phyloP scores from a whole-genome alignment of 1,284 basidiomycete species.

The Phaffia rhodozyma region DNA sequence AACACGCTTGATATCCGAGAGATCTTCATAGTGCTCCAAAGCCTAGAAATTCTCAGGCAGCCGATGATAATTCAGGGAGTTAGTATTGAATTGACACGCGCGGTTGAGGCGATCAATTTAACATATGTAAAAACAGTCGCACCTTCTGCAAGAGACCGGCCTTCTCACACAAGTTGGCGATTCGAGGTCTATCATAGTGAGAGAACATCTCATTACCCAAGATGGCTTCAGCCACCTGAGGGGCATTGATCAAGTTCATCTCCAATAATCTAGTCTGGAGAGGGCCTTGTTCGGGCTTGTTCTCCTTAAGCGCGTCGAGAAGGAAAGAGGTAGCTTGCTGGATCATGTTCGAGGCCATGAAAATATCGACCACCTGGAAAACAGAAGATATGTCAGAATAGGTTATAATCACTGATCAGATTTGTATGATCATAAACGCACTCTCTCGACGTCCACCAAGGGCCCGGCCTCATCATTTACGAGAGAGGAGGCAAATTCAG shows the following conservation, averaged over 20 bases:
- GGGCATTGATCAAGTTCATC: constrained; percentile 96
- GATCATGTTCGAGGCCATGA: constrained; percentile 99
- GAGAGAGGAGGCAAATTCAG: constrained; percentile 92
- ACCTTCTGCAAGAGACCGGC: constrained; percentile 89
- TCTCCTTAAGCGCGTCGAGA: constrained; percentile 97
- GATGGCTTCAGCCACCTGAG: constrained; percentile 98
- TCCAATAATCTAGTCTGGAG: constrained; percentile 93
- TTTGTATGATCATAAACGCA: constrained; percentile 30
- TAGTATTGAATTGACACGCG: not conserved
- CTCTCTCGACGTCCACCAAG: constrained; percentile 85
- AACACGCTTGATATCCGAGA: constrained; percentile 94
- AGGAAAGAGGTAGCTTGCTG: constrained; percentile 98
- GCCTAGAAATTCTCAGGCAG: constrained; percentile 47
- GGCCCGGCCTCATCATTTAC: constrained; percentile 89
- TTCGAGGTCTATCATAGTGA: constrained; percentile 89
- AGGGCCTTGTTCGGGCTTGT: constrained; percentile 93
- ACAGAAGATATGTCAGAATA: constrained; percentile 10
- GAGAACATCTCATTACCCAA: constrained; percentile 98
- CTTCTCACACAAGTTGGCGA: constrained; percentile 97
- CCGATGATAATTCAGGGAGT: not conserved
- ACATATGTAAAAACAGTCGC: constrained; percentile 26
- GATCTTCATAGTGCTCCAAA: constrained; percentile 94
- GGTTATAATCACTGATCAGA: not conserved
- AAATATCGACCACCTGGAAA: constrained; percentile 79
- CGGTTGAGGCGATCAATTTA: not conserved